Conservation (phyloP, 192 early-diverging fungal genomes). For the Entomortierella parvispora region DNA sequence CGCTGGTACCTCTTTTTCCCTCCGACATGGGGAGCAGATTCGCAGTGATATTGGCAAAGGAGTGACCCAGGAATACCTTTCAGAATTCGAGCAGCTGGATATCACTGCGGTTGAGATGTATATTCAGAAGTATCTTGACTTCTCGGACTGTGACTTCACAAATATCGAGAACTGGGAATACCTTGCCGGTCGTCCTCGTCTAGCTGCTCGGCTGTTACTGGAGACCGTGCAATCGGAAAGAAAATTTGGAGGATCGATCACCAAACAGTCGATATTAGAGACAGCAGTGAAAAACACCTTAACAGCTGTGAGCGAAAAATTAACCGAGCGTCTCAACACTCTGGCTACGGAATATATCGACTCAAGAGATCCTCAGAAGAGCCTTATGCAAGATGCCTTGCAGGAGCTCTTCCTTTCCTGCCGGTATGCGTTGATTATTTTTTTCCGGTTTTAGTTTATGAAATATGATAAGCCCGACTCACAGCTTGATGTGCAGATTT, state of each 20-base stretch:
- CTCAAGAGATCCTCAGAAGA: neutral
- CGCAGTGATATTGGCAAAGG: slow-evolving; percentile 1
- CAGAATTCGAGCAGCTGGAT: too few species aligned
- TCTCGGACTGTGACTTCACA: neutral
- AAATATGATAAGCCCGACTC: neutral
- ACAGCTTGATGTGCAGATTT: neutral
- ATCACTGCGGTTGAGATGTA: neutral
- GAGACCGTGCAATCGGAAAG: neutral
- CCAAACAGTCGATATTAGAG: neutral
- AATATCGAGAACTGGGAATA: neutral
- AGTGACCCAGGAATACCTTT: neutral
- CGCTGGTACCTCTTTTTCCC: slow-evolving; percentile 6
- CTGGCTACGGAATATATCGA: neutral
- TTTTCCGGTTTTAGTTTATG: neutral
- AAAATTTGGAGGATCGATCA: neutral
- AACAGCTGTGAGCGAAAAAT: neutral
- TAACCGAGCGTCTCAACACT: neutral
- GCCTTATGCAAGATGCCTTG: slow-evolving; percentile 7
- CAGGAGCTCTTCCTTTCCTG: slow-evolving; percentile 7
- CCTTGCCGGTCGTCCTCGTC: slow-evolving; percentile 3
- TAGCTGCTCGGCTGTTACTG: slow-evolving; percentile 5
- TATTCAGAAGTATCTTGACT: neutral
- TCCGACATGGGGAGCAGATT: neutral
- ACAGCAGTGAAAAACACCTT: neutral
- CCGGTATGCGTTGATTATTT: slow-evolving; percentile 1